phyloP scores from a whole-genome alignment of 139 green algal species.

The Coelastrella sp. region DNA sequence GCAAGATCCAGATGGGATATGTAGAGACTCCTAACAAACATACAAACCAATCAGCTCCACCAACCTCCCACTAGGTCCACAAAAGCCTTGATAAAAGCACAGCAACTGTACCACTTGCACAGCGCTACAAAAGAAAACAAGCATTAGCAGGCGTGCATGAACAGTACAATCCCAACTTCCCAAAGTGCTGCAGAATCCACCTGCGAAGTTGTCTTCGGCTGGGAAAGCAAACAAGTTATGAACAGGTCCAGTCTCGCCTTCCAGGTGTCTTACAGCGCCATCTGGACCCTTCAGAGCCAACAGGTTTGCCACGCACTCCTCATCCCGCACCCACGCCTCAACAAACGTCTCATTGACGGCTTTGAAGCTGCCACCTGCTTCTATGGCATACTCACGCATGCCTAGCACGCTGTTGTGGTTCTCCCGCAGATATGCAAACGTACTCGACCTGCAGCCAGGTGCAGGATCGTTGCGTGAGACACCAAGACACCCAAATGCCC shows the following conservation, averaged over 20 bases:
- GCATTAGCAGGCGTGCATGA: not conserved
- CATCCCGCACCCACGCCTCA: conserved; percentile 35
- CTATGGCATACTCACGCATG: conserved; percentile 65
- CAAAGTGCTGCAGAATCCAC: not conserved
- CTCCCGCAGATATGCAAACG: conserved; percentile 69
- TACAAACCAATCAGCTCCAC: no score
- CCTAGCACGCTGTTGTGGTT: conserved; percentile 90
- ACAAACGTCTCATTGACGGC: conserved; percentile 50
- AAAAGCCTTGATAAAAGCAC: no score
- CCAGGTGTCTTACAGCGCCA: conserved; percentile 1
- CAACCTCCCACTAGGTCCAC: no score
- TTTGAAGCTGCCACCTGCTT: conserved; percentile 41
- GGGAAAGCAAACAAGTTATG: conserved; percentile 83
- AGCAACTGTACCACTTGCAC: no score
- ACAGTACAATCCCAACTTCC: not conserved
- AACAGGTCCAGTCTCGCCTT: conserved; percentile 7
- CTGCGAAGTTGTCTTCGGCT: conserved; percentile 82
- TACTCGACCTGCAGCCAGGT: not conserved
- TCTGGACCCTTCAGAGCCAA: conserved; percentile 26
- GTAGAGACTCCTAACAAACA: no score
- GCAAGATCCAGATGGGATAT: no score
- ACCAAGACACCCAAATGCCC: no score
- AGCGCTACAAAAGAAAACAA: not conserved
- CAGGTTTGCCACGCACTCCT: conserved; percentile 36
- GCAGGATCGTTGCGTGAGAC: no score